phyloP scores from a whole-genome alignment of 2,329 filamentous ascomycete species.

The Mycosphaerella arachidis region DNA sequence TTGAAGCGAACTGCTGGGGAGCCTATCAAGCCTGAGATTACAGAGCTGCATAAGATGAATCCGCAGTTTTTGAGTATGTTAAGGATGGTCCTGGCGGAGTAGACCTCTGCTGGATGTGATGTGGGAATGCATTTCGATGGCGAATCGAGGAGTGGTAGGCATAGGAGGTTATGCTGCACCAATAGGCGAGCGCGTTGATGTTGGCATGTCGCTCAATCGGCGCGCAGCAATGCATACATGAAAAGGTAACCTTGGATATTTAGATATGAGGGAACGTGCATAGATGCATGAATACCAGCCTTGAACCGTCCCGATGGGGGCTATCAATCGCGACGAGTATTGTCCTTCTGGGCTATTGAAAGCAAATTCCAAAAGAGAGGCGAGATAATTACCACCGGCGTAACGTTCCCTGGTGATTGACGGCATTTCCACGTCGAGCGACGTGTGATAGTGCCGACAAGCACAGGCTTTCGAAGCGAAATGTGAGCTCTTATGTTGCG shows the following conservation, averaged over 20 bases:
- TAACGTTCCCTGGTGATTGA: too few relatives aligned
- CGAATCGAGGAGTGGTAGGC: neutral
- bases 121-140: conserved; percentile 1
- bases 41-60: conserved; percentile 33
- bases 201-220: conserved; percentile 7
- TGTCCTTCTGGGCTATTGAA: too few relatives aligned
- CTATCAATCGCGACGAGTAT: too few relatives aligned
- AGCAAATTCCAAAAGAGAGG: too few relatives aligned
- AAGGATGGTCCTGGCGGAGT: conserved; percentile 33
- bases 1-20: conserved; percentile 46
- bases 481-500: too few relatives aligned
- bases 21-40: conserved; percentile 34
- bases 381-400: too few relatives aligned
- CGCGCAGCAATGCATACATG: neutral
- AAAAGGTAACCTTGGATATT: neutral
- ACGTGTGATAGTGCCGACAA: too few relatives aligned
- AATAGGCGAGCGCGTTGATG: neutral
- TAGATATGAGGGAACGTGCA: too few relatives aligned
- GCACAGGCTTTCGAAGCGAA: too few relatives aligned
- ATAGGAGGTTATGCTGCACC: neutral
- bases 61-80: conserved; percentile 34
- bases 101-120: neutral
- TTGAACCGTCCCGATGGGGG: too few relatives aligned
- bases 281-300: too few relatives aligned
- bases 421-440: too few relatives aligned